phyloP scores from a whole-genome alignment of 768 basidiomycete genomes.

The Suillus subluteus region DNA sequence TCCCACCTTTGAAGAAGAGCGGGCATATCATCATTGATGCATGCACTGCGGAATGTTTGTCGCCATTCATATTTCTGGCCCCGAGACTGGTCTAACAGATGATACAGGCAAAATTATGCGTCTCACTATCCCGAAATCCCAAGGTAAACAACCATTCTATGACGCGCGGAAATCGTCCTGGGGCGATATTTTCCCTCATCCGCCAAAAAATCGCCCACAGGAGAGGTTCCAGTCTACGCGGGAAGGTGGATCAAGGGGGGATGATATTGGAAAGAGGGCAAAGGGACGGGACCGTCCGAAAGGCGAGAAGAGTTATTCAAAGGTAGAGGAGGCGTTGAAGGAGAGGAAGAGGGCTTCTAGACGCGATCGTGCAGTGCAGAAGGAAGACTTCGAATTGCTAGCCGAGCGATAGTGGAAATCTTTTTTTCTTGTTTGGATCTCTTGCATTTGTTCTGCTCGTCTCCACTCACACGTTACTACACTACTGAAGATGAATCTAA shows the following conservation, averaged over 20 bases:
- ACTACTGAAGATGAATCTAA: not conserved
- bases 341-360: slow-evolving; percentile 36
- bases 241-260: slow-evolving; percentile 37
- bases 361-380: slow-evolving; percentile 16
- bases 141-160: slow-evolving; percentile 94
- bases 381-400: slow-evolving; percentile 3
- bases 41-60: slow-evolving; percentile 77
- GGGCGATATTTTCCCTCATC: slow-evolving; percentile 96
- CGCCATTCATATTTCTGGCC: slow-evolving; percentile 1
- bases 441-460: not conserved
- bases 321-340: slow-evolving; percentile 40
- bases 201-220: slow-evolving; percentile 76
- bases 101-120: slow-evolving; percentile 84
- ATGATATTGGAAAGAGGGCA: slow-evolving; percentile 62
- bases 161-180: slow-evolving; percentile 92
- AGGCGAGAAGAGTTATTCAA: slow-evolving; percentile 32
- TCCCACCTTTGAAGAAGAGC: slow-evolving; percentile 88
- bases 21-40: slow-evolving; percentile 93
- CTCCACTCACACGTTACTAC: not conserved
- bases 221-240: slow-evolving; percentile 53
- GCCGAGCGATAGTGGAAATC: slow-evolving; percentile 9
- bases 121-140: slow-evolving; percentile 88
- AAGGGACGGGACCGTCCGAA: slow-evolving; percentile 29
- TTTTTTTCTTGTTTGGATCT: not conserved
- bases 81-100: slow-evolving; percentile 3